Conservation (phyloP, 495 filamentous ascomycete genomes). For the Paragyromitra xinjiangensis region DNA sequence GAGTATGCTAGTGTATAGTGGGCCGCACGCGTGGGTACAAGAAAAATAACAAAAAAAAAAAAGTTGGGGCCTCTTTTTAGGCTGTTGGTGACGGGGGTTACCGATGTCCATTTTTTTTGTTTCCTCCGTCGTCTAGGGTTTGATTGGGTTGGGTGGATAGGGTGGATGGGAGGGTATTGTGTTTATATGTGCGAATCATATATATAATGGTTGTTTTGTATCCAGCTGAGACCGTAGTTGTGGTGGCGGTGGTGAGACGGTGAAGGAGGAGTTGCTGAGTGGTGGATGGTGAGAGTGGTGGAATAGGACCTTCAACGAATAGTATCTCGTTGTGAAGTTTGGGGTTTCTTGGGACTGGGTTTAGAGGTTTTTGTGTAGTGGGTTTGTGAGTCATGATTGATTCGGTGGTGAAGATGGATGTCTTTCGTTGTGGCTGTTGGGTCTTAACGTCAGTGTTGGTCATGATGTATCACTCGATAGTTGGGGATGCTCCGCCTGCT, state of each 20-base stretch:
- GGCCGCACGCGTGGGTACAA: not conserved
- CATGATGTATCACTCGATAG: not conserved
- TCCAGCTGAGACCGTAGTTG: not conserved
- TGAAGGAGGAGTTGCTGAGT: not conserved
- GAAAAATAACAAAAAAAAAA: not conserved
- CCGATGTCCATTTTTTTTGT: not conserved
- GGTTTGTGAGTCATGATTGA: not conserved
- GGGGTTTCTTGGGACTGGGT: not conserved
- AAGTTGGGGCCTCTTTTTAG: slow-evolving; percentile 3
- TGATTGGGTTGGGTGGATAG: slow-evolving; percentile 1
- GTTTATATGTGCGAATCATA: slow-evolving; percentile 11
- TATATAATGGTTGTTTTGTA: slow-evolving; percentile 2
- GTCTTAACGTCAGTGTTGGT: not conserved
- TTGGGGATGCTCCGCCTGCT: not conserved
- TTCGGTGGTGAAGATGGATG: not conserved
- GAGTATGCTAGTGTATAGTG: not conserved
- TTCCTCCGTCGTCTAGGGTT: not conserved
- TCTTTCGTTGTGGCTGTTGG: not conserved
- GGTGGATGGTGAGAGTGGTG: not conserved
- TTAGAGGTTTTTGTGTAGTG: not conserved
- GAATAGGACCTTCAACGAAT: not conserved
- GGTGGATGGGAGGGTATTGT: not conserved
- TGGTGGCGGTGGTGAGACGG: not conserved
- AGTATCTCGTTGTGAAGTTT: not conserved
- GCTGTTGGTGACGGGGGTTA: slow-evolving; percentile 5